Conservation (phyloP, 768 basidiomycete species). For the Leucocoprinus sp. region DNA sequence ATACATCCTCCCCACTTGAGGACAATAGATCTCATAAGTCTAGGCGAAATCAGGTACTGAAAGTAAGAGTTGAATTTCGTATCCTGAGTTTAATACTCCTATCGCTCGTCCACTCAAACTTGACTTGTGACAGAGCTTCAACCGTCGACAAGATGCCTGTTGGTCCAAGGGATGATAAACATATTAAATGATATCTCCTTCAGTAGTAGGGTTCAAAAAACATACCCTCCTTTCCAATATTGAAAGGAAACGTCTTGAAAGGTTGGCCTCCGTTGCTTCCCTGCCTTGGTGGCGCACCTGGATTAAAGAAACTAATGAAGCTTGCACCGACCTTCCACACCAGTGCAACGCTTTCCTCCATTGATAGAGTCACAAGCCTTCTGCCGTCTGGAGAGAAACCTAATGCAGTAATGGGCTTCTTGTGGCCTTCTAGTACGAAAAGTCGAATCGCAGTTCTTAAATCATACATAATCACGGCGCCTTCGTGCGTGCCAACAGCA, state of each 20-base stretch:
- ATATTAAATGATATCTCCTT: background rate
- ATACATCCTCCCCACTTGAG: background rate
- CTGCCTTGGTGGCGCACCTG: constrained; percentile 87
- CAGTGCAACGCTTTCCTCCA: constrained; percentile 76
- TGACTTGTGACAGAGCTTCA: constrained; percentile 62
- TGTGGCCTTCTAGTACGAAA: constrained; percentile 92
- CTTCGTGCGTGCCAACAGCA: constrained; percentile 90
- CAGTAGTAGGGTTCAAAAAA: constrained; percentile 7
- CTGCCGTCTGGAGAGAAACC: constrained; percentile 93
- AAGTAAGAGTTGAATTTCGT: constrained; percentile 74
- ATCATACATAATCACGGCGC: constrained; percentile 93
- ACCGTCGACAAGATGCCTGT: constrained; percentile 36
- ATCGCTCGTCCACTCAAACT: constrained; percentile 79
- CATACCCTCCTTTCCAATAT: constrained; percentile 77
- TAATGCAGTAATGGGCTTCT: constrained; percentile 70
- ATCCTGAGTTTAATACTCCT: constrained; percentile 80
- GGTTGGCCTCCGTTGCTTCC: constrained; percentile 76
- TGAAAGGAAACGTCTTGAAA: constrained; percentile 82
- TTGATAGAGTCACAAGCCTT: constrained; percentile 76
- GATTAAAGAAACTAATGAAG: constrained; percentile 82
- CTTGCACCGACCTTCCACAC: constrained; percentile 97
- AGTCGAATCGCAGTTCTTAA: constrained; percentile 91
- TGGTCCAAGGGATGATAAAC: background rate
- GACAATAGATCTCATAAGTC: background rate
- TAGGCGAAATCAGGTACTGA: constrained; percentile 75